phyloP scores from a whole-genome alignment of 129 eudicot species.

The Pulicaria dysenterica region DNA sequence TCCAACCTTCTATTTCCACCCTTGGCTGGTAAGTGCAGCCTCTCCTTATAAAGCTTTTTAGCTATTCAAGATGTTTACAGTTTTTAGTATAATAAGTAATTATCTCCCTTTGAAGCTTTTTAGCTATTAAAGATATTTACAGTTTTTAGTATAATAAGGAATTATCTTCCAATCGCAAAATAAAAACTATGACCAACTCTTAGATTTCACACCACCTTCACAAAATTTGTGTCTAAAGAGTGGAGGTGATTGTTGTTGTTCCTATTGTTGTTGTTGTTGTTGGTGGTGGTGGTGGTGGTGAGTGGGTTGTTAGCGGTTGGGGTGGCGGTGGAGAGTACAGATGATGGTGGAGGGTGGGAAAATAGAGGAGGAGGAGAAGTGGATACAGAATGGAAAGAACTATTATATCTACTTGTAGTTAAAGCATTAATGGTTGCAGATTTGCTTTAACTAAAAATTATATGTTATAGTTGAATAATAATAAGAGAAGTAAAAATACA shows the following conservation, averaged over 20 bases:
- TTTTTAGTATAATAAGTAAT: too few relatives aligned
- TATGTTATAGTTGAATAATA: background rate
- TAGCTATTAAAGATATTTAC: too few relatives aligned
- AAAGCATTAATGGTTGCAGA: slow-evolving; percentile 17
- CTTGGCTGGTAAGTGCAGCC: too few relatives aligned
- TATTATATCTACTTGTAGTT: slow-evolving; percentile 16
- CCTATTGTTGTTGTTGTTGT: background rate
- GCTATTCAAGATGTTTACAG: too few relatives aligned
- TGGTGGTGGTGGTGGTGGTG: background rate
- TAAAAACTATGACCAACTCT: too few relatives aligned
- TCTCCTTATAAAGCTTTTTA: too few relatives aligned
- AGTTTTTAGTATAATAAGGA: too few relatives aligned
- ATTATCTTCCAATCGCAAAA: too few relatives aligned
- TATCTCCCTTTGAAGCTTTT: too few relatives aligned
- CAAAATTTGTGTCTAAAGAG: background rate
- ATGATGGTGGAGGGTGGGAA: background rate
- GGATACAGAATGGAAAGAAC: slow-evolving; percentile 3
- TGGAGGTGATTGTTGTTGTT: background rate
- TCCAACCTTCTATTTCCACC: too few relatives aligned
- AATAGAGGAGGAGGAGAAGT: slow-evolving; percentile 11
- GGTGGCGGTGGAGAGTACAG: background rate
- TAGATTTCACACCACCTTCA: too few relatives aligned
- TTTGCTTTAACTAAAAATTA: background rate
- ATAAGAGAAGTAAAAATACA: slow-evolving; percentile 7
- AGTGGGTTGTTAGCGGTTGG: slow-evolving; percentile 13